phyloP scores from a whole-genome alignment of 2,329 filamentous ascomycete genomes.

The Verruconis gallopava region DNA sequence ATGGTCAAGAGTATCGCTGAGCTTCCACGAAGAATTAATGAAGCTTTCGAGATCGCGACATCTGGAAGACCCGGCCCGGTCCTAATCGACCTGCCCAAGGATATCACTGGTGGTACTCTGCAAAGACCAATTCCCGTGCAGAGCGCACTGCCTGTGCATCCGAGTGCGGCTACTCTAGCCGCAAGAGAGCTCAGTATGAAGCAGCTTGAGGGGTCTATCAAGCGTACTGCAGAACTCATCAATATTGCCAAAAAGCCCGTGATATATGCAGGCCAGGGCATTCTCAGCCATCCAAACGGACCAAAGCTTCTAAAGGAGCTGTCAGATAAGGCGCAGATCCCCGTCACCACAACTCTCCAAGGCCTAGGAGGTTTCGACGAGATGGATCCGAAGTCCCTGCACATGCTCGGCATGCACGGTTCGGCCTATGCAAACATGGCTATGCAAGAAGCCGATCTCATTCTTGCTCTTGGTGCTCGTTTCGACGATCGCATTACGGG shows the following conservation, averaged over 20 bases:
- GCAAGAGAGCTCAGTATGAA: slow-evolving; percentile 59
- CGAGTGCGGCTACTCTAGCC: slow-evolving; percentile 74
- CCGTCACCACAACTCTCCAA: slow-evolving; percentile 90
- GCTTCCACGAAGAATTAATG: slow-evolving; percentile 85
- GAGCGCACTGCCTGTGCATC: slow-evolving; percentile 60
- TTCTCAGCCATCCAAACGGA: slow-evolving; percentile 68
- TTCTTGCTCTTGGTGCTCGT: slow-evolving; percentile 83
- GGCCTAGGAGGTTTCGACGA: slow-evolving; percentile 89
- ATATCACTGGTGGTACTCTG: slow-evolving; percentile 79
- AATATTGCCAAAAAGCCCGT: slow-evolving; percentile 88
- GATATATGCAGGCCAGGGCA: slow-evolving; percentile 87
- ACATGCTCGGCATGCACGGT: slow-evolving; percentile 99
- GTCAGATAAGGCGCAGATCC: slow-evolving; percentile 80
- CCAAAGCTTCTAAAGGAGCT: slow-evolving; percentile 69
- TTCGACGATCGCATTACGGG: slow-evolving; percentile 94
- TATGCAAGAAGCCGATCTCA: slow-evolving; percentile 92
- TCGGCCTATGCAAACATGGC: slow-evolving; percentile 96
- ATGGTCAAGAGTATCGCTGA: slow-evolving; percentile 96
- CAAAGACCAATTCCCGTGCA: slow-evolving; percentile 72
- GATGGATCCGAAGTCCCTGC: slow-evolving; percentile 81
- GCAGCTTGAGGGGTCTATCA: slow-evolving; percentile 61
- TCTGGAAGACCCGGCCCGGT: slow-evolving; percentile 89
- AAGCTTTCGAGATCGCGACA: slow-evolving; percentile 95
- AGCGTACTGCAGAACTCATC: slow-evolving; percentile 66
- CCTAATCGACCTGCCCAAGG: slow-evolving; percentile 90